phyloP scores from a whole-genome alignment of 163 green algal species.

The Scenedesmus sp. region DNA sequence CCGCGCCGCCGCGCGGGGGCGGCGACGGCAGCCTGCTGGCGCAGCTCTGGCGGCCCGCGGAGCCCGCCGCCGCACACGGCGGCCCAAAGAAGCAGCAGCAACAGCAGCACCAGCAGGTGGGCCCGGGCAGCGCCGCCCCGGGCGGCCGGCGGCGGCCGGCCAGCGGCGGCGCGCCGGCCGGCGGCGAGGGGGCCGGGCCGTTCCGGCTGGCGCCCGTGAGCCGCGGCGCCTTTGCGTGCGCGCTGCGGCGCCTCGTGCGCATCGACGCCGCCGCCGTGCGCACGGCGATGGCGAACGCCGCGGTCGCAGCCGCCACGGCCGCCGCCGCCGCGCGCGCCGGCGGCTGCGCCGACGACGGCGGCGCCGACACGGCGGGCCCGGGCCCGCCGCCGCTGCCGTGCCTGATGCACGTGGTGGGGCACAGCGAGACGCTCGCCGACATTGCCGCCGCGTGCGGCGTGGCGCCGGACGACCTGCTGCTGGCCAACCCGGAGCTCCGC shows the following conservation, averaged over 20 bases:
- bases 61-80: too few species aligned
- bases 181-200: not conserved
- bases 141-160: not conserved
- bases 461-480: constrained; percentile 6
- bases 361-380: too few species aligned
- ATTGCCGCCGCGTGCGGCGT: constrained; percentile 10
- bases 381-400: not conserved
- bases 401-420: constrained; percentile 37
- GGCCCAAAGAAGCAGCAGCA: constrained; percentile 15
- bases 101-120: constrained; percentile 17
- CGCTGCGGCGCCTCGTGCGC: not conserved
- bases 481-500: constrained; percentile 27
- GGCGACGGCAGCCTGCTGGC: constrained; percentile 12
- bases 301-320: not conserved
- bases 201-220: not conserved
- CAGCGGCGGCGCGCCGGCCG: not conserved
- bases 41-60: not conserved
- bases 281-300: constrained; percentile 10
- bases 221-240: not conserved
- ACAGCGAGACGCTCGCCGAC: constrained; percentile 12
- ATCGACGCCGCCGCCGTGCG: not conserved
- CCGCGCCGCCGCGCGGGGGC: not conserved
- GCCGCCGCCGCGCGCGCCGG: not conserved
- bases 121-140: not conserved
- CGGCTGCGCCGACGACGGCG: not conserved